Evolutionary conservation across 2,329 filamentous ascomycete genomes (phyloP).

Genomic region (Trichoderma semiorbis): DNA sequence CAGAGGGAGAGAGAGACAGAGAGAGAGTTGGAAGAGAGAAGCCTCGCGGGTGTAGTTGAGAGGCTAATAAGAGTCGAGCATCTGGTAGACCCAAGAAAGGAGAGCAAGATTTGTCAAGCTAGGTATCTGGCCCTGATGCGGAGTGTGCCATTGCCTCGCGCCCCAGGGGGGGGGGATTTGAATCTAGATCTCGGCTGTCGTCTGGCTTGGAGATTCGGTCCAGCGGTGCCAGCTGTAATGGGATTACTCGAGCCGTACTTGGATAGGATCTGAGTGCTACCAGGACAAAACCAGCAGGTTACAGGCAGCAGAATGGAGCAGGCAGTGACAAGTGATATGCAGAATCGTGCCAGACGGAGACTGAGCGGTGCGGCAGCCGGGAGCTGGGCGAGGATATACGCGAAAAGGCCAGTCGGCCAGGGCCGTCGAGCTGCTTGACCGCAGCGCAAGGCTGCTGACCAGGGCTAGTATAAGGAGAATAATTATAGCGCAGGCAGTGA

Average conservation of each 20-base stretch:
- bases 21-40: background rate
- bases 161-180: background rate
- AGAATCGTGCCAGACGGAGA: background rate
- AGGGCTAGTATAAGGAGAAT: constrained; percentile 8
- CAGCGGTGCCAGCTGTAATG: background rate
- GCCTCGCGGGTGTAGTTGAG: background rate
- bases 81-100: constrained; percentile 7
- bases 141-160: constrained; percentile 18
- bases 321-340: background rate
- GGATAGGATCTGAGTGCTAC: background rate
- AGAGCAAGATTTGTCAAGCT: constrained; percentile 11
- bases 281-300: background rate
- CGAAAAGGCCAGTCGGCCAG: constrained; percentile 3
- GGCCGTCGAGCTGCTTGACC: constrained; percentile 2
- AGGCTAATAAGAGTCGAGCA: background rate
- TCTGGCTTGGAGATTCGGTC: background rate
- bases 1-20: background rate
- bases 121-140: constrained; percentile 10
- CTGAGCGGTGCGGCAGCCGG: constrained; percentile 9
- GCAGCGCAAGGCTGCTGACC: constrained; percentile 11
- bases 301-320: background rate
- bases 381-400: constrained; percentile 6
- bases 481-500: constrained; percentile 12
- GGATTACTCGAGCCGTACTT: background rate
- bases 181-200: constrained; percentile 15